Conservation (phyloP, 768 basidiomycete genomes). For the Termitomyces sp. region DNA sequence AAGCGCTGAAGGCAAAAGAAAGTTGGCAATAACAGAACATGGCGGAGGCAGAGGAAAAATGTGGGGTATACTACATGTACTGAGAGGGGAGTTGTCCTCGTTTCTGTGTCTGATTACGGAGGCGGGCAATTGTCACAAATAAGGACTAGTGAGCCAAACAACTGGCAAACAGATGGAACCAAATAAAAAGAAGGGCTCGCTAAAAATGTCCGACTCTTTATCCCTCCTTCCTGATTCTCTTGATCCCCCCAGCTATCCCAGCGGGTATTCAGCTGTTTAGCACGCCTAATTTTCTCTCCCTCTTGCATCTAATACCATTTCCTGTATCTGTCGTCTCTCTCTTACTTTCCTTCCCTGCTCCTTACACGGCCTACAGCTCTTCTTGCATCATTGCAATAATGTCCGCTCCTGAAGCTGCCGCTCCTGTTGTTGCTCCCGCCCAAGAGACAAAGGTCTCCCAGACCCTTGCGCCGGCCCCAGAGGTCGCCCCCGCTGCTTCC, state of each 20-base stretch:
- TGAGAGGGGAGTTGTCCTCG: not conserved
- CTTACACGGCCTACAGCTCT: constrained; percentile 37
- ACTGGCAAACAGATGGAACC: constrained; percentile 35
- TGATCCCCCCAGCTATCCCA: constrained; percentile 27
- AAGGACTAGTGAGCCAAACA: constrained; percentile 35
- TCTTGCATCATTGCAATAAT: constrained; percentile 65
- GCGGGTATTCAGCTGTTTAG: constrained; percentile 24
- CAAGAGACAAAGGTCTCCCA: constrained; percentile 54
- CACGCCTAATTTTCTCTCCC: constrained; percentile 51
- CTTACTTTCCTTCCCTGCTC: constrained; percentile 8
- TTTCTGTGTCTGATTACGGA: not conserved
- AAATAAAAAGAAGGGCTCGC: constrained; percentile 39
- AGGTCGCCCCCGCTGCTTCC: constrained; percentile 46
- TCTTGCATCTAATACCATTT: constrained; percentile 52
- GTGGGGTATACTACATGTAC: not conserved
- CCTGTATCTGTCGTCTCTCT: constrained; percentile 29
- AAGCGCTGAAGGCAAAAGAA: not conserved
- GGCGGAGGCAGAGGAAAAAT: not conserved
- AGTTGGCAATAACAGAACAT: not conserved
- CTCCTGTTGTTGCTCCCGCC: constrained; percentile 37
- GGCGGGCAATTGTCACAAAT: constrained; percentile 29
- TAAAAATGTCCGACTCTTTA: constrained; percentile 35
- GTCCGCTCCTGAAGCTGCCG: constrained; percentile 67
- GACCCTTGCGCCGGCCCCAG: constrained; percentile 29
- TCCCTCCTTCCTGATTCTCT: constrained; percentile 59